phyloP scores from a whole-genome alignment of 306 rosid species.

The Sindora glabra region DNA sequence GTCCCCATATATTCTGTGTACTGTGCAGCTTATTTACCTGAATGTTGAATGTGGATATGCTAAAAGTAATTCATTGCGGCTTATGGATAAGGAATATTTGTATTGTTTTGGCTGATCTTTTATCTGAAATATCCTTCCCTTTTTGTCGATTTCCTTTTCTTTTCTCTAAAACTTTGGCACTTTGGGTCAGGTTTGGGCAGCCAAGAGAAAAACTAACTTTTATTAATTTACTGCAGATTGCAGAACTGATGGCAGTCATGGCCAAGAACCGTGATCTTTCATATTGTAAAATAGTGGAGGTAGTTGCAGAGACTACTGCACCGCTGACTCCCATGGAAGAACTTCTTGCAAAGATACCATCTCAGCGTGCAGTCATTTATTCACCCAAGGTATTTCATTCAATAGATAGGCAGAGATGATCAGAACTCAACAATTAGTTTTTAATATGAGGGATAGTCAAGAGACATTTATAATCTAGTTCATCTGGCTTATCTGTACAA shows the following conservation, averaged over 20 bases:
- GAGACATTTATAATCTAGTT: background rate
- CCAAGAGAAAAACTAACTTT: slow-evolving; percentile 6
- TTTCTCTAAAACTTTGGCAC: background rate
- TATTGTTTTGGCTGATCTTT: background rate
- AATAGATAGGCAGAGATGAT: background rate
- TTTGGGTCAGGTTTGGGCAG: background rate
- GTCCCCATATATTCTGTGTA: background rate
- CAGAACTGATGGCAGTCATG: slow-evolving; percentile 82
- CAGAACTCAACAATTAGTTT: background rate
- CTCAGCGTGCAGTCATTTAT: slow-evolving; percentile 43
- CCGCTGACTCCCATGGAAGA: slow-evolving; percentile 72
- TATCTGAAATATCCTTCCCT: background rate
- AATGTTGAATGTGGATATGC: background rate
- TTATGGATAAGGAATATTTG: background rate
- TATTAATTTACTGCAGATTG: slow-evolving; percentile 50
- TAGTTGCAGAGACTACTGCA: slow-evolving; percentile 81
- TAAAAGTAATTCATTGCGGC: background rate
- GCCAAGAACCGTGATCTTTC: slow-evolving; percentile 68
- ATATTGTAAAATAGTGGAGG: slow-evolving; percentile 85
- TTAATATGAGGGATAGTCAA: background rate
- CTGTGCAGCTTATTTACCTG: background rate
- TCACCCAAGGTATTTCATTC: slow-evolving; percentile 47
- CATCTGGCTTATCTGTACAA: background rate
- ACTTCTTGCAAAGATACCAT: slow-evolving; percentile 76
- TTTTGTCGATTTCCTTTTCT: background rate